phyloP scores from a whole-genome alignment of 345 rosid genomes.

The Rhizophora apiculata region DNA sequence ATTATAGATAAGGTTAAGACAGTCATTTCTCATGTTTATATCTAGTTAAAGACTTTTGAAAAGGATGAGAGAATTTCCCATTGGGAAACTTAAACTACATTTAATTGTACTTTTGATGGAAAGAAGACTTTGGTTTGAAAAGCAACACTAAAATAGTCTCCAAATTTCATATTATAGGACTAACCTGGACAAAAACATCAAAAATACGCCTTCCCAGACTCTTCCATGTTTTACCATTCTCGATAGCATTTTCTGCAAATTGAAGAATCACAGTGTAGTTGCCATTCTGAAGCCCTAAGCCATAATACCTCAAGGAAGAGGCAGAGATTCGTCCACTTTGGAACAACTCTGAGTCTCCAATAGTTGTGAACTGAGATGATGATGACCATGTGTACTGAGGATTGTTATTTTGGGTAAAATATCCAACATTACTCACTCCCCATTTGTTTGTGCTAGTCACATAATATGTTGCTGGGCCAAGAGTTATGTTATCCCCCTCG shows the following conservation, averaged over 20 bases:
- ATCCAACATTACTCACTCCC: slow-evolving; percentile 51
- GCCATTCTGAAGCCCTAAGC: slow-evolving; percentile 81
- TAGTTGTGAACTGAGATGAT: slow-evolving; percentile 27
- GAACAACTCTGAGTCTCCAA: slow-evolving; percentile 34
- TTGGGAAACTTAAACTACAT: too few relatives aligned
- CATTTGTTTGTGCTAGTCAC: slow-evolving; percentile 39
- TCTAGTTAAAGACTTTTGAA: too few relatives aligned
- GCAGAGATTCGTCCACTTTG: slow-evolving; percentile 50
- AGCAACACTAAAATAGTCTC: neutral
- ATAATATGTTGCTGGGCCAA: slow-evolving; percentile 56
- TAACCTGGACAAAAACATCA: slow-evolving; percentile 53
- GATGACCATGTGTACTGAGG: slow-evolving; percentile 29
- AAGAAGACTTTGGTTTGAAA: neutral
- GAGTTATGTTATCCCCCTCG: slow-evolving; percentile 48
- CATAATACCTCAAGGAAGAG: slow-evolving; percentile 39
- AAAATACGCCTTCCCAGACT: slow-evolving; percentile 49
- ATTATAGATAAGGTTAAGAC: too few relatives aligned
- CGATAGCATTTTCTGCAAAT: slow-evolving; percentile 40
- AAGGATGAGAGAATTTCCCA: too few relatives aligned
- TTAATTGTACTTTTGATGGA: neutral
- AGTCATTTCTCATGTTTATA: too few relatives aligned
- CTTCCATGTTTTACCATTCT: slow-evolving; percentile 27
- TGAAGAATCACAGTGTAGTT: slow-evolving; percentile 54
- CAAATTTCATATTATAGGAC: neutral
- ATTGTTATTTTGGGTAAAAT: slow-evolving; percentile 28